Evolutionary conservation across 2,329 filamentous ascomycete genomes (phyloP), one percentile per base, ranked within the genome.

Genomic region (Beauveria medogensis): DNA sequence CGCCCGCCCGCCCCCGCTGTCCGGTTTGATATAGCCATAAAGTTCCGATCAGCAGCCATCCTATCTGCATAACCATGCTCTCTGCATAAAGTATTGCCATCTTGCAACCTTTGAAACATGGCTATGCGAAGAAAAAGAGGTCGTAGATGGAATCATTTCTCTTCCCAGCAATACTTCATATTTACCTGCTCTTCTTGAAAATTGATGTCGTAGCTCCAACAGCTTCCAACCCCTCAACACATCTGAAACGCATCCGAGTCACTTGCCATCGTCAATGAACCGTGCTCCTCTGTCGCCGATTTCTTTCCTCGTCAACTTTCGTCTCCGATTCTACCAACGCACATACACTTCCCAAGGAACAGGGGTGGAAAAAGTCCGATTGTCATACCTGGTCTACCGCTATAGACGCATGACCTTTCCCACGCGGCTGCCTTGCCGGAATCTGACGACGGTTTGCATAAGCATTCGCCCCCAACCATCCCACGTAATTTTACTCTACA

Each of bases 181-280:
- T 37, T 37, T 37, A 37, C 12, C 14, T 37, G 14, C 34, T 37
- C 34, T 14, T 37, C 34, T 37, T 16, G 5, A 37, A 37, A 5
- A 37, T 37, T 37, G 1, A 37, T 16, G 34, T 37, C 34, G 34
- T 37, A 37, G 34, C n/a, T 43, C 41, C 41, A 43, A 43, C 41
- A 43, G 41, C 41, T 43, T 18, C 18, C 41, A 18, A 18, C 41
- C 18, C 41, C 41, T n/a, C 18, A 20, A 56, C 55, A 41, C 44
- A 18, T 22, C 55, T 57, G 55, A 57, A 57, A 57, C 55, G 44
- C 44, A 57, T 57, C 55, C 55, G 44, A 57, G 34, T 57, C 54
- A 47, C 55, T 50, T 22, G 22, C 43, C 20, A 57, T 47, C 34
- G 41, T 55, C 52, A n/a, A 5, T 16, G 16, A 55, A 24, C 28